Conservation (phyloP, 1,284 basidiomycete genomes). For the Gomphus bonarii region DNA sequence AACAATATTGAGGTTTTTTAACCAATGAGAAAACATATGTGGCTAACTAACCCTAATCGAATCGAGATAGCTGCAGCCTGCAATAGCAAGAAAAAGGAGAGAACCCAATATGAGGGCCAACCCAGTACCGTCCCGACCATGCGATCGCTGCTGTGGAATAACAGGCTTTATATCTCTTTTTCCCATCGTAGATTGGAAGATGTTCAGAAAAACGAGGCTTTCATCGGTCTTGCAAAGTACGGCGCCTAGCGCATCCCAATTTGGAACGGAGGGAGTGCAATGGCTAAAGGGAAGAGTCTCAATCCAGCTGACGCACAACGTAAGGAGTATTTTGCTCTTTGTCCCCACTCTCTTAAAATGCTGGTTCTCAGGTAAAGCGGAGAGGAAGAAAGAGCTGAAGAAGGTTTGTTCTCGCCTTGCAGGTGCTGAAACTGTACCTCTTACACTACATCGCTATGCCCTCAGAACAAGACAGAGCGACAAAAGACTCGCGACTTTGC, state of each 20-base stretch:
- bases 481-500: constrained; percentile 72
- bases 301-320: constrained; percentile 84
- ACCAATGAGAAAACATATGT: not conserved
- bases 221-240: not conserved
- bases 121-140: constrained; percentile 2
- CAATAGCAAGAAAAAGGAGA: constrained; percentile 17
- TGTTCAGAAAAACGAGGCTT: not conserved
- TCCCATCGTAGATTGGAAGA: not conserved
- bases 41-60: constrained; percentile 38
- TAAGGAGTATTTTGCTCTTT: constrained; percentile 25
- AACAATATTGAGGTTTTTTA: constrained; percentile 31
- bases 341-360: constrained; percentile 2
- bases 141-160: not conserved
- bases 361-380: constrained; percentile 60
- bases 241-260: not conserved
- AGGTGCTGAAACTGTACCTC: constrained; percentile 7
- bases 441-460: constrained; percentile 17
- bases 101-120: constrained; percentile 7
- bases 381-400: constrained; percentile 82
- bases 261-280: constrained; percentile 21
- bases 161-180: not conserved
- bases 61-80: constrained; percentile 40
- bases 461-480: constrained; percentile 75
- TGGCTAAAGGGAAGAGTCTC: constrained; percentile 73
- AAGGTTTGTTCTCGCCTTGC: constrained; percentile 46